Base-by-base conservation (phyloP, 768 basidiomycete species). In the Suillus clintonianus region DNA sequence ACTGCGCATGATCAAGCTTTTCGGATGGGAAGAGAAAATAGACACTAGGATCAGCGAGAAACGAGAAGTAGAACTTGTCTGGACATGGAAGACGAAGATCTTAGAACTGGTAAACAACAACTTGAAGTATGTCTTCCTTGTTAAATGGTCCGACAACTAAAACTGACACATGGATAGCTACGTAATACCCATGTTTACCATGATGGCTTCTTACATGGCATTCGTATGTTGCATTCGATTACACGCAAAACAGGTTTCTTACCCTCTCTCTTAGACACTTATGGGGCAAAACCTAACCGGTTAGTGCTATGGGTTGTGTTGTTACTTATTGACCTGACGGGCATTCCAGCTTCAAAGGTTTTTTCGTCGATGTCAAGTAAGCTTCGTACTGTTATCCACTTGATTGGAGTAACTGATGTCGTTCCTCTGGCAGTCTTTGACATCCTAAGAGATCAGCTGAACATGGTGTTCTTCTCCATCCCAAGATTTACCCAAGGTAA, bases 1-100 rank as follows among this genome's bases (percentile, higher is more conserved):
- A n/a, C 72, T 89, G 15, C 82, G 88, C 17, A 89, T 90, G 85
- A 79, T 90, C 70, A 91, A 91, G 73, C 76, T 91, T 47, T 90
- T 92, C 67, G 90, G 82, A 9, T 84, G 90, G 83, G 82, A 88
- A 80, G 80, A 82, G 62, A 81, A 84, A 54, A 82, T 89, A 69
- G 77, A 82, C 27, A 71, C 80, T 14, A 79, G 80, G 57, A 78
- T 94, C 53, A 74, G 80, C 24, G 80, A 81, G 36, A 85, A 85
- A 67, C 82, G 91, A 63, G 83, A 88, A 50, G 82, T 82, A 4
- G 91, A 93, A 72, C 74, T 93, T 17, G 62, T 68, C 4, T 82
- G 80, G 73, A 76, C 88, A 47, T 83, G 81, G 79, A 84, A 82
- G 68, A 74, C 81, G 48, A 83, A 86, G 69, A 68, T 89, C 34